Percentiles rank a stretch among this genome's conserved stretches.
Conservation (phyloP, 2,329 filamentous ascomycete species). For the Cytospora paraplurivora region DNA sequence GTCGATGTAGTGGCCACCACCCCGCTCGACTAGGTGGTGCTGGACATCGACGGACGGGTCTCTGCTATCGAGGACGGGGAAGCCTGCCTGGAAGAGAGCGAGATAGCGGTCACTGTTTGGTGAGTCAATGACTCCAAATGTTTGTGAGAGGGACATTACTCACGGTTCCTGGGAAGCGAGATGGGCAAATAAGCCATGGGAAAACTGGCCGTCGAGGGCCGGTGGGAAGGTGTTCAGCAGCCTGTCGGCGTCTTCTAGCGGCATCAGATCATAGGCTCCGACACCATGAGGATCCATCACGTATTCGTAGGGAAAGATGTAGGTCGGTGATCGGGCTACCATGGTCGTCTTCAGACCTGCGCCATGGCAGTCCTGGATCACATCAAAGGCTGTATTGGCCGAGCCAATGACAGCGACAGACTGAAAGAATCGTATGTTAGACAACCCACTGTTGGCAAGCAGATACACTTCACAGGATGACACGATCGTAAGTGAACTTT, state of each 20-base stretch:
- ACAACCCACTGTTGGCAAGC: not conserved
- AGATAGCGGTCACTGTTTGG: conserved; percentile 37
- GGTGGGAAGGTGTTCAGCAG: conserved; percentile 30
- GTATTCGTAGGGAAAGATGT: conserved; percentile 39
- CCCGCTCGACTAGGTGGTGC: conserved; percentile 39
- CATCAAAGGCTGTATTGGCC: conserved; percentile 46
- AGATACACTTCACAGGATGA: no score
- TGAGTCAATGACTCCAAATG: not conserved
- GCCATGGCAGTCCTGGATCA: conserved; percentile 39
- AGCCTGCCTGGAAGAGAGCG: conserved; percentile 38
- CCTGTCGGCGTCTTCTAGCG: conserved; percentile 33
- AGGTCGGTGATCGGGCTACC: conserved; percentile 40
- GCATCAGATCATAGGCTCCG: conserved; percentile 36
- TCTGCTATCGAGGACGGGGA: conserved; percentile 40
- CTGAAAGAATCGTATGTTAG: conserved; percentile 23
- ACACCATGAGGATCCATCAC: conserved; percentile 33
- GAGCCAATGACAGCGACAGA: conserved; percentile 41
- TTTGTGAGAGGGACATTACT: no score
- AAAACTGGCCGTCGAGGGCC: conserved; percentile 32
- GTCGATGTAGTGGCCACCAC: conserved; percentile 45
- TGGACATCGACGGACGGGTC: conserved; percentile 34
- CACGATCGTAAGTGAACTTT: no score
- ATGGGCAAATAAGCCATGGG: conserved; percentile 30
- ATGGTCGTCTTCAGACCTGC: conserved; percentile 40
- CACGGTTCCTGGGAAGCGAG: conserved; percentile 36